These are phyloP conservation scores for Backusella westeae DNA, from an alignment of 192 early-diverging fungal species.

Conservation along the genomic window DNA sequence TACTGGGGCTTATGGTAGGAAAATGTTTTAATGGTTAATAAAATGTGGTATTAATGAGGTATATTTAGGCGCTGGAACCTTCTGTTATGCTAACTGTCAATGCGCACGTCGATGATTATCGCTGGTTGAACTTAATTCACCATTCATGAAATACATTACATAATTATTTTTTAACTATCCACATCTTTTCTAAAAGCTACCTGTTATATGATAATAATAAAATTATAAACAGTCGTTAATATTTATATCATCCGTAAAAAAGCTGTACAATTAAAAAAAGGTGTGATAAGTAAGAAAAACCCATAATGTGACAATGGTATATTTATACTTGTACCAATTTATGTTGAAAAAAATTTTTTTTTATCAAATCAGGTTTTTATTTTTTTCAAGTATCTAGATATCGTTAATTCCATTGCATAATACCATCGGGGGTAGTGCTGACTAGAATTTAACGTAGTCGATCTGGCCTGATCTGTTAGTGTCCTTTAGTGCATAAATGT, in stretches of 20 bases:
- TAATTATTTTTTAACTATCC: background rate
- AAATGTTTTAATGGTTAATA: background rate
- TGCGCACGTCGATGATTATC: conserved; percentile 7
- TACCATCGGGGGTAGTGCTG: background rate
- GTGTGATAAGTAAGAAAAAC: background rate
- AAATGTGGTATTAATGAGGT: background rate
- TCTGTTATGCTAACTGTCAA: background rate
- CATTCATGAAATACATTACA: background rate
- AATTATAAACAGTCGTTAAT: background rate
- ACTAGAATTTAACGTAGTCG: background rate
- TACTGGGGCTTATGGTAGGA: background rate
- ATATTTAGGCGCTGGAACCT: background rate
- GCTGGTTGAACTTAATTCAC: background rate
- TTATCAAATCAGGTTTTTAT: too few species aligned
- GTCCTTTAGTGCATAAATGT: too few species aligned
- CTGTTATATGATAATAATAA: background rate
- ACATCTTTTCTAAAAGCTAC: background rate
- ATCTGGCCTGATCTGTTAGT: background rate
- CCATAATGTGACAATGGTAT: too few species aligned
- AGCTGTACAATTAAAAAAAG: background rate
- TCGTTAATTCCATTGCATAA: too few species aligned
- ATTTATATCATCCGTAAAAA: background rate
- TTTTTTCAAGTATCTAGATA: too few species aligned
- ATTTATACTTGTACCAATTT: too few species aligned
- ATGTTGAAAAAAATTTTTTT: too few species aligned